Evolutionary conservation across 257 asterid species (phyloP).

Genomic region (Primulina tabacum): DNA sequence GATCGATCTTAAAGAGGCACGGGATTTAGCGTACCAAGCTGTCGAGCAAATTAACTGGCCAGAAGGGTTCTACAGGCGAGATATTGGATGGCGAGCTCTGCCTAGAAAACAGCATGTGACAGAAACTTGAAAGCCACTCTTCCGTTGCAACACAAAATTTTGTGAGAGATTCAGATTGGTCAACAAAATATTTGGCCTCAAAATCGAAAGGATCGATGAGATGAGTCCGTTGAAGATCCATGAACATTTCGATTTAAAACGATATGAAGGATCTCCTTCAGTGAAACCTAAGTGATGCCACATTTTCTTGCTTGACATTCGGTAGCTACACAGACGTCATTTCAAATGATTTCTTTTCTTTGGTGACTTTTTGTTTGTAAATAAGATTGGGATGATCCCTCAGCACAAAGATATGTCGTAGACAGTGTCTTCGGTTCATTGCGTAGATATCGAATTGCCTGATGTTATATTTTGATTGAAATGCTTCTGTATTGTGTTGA

Average conservation of each 20-base stretch:
- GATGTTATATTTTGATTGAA: background rate
- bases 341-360: too few relatives aligned
- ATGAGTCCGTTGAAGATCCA: background rate
- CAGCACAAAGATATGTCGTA: background rate
- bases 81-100: slow-evolving; percentile 91
- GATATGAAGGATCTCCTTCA: background rate
- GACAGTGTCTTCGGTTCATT: too few relatives aligned
- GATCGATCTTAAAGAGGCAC: slow-evolving; percentile 71
- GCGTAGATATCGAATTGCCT: background rate
- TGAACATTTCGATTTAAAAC: background rate
- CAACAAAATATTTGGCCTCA: background rate
- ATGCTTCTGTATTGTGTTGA: too few relatives aligned
- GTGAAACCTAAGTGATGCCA: background rate
- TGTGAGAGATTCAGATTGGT: background rate
- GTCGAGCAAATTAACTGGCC: slow-evolving; percentile 68
- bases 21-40: slow-evolving; percentile 74
- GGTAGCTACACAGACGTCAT: background rate
- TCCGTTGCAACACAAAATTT: background rate
- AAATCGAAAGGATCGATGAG: background rate
- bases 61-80: slow-evolving; percentile 69
- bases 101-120: slow-evolving; percentile 30
- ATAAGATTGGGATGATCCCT: too few relatives aligned
- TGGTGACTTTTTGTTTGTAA: background rate
- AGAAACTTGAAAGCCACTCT: slow-evolving; percentile 1
- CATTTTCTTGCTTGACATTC: background rate